These are phyloP conservation scores for Hordeum marinum DNA, from an alignment of 176 grass and related monocot genomes.

Conservation along the genomic window DNA sequence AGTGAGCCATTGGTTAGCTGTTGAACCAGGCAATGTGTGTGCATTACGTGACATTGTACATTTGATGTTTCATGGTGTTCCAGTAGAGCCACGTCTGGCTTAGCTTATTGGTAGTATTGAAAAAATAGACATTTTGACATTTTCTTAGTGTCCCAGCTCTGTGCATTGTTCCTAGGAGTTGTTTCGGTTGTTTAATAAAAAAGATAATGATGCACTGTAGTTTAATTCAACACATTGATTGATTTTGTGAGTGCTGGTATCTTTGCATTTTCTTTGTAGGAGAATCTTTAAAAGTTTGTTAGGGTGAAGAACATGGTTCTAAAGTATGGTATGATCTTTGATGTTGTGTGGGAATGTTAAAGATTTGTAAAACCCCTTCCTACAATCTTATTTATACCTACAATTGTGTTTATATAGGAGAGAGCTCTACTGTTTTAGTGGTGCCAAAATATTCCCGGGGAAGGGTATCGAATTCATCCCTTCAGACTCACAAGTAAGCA, in stretches of 20 bases:
- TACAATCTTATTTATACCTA: too few relatives aligned
- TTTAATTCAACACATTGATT: too few relatives aligned
- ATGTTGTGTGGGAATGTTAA: neutral
- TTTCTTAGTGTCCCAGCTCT: too few relatives aligned
- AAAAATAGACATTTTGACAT: too few relatives aligned
- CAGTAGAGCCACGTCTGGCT: too few relatives aligned
- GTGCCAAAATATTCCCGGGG: constrained; percentile 29
- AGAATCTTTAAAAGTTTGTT: neutral
- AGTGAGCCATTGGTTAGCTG: neutral
- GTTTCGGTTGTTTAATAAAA: neutral
- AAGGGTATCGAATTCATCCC: constrained; percentile 30
- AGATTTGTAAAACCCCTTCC: neutral
- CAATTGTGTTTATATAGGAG: constrained; percentile 4
- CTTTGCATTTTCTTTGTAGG: neutral
- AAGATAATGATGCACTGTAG: too few relatives aligned
- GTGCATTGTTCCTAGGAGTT: too few relatives aligned
- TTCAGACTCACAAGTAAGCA: constrained; percentile 20
- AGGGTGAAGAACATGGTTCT: constrained; percentile 29
- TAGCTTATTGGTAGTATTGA: too few relatives aligned
- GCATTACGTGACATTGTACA: too few relatives aligned
- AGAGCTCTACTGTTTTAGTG: constrained; percentile 27
- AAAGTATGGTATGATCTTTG: constrained; percentile 8
- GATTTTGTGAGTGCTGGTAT: neutral
- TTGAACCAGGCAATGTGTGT: too few relatives aligned
- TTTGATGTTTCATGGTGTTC: too few relatives aligned